Percentiles rank a stretch among this genome's conserved stretches.
These are phyloP conservation scores for Penicillium canariense DNA, from an alignment of 495 filamentous ascomycete genomes.

Conservation along the genomic window DNA sequence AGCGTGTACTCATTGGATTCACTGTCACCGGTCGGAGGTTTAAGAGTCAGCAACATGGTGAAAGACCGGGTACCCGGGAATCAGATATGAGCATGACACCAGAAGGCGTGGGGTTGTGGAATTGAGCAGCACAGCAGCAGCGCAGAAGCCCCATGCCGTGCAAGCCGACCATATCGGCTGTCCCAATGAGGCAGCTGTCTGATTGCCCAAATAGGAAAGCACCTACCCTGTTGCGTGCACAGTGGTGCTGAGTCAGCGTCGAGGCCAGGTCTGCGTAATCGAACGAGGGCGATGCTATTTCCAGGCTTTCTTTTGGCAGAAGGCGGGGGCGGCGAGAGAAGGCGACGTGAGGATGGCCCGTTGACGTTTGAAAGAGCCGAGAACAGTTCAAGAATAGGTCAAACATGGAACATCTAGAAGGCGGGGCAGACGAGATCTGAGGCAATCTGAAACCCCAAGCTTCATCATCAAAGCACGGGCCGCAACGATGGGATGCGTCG, in stretches of 20 bases:
- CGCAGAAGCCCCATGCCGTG: background rate
- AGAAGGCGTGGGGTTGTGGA: background rate
- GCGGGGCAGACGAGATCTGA: slow-evolving; percentile 4
- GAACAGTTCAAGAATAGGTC: slow-evolving; percentile 4
- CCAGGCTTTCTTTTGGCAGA: background rate
- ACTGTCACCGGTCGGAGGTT: slow-evolving; percentile 40
- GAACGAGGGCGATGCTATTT: background rate
- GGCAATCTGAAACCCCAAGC: slow-evolving; percentile 1
- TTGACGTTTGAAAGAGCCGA: background rate
- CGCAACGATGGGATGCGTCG: background rate
- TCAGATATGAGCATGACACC: background rate
- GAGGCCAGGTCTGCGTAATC: slow-evolving; percentile 1
- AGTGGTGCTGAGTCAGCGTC: slow-evolving; percentile 9
- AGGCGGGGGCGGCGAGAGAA: background rate
- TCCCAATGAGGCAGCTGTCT: background rate
- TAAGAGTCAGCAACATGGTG: slow-evolving; percentile 45
- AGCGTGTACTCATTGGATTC: slow-evolving; percentile 43
- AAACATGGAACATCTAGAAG: slow-evolving; percentile 6
- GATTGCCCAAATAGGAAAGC: slow-evolving; percentile 25
- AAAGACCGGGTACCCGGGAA: background rate
- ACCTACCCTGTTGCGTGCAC: slow-evolving; percentile 6
- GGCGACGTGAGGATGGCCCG: background rate
- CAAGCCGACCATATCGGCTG: background rate
- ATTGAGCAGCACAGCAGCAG: background rate
- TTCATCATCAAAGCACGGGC: background rate